These are phyloP conservation scores for Periglandula ipomoeae DNA, from an alignment of 2,329 filamentous ascomycete species.

Conservation along the genomic window DNA sequence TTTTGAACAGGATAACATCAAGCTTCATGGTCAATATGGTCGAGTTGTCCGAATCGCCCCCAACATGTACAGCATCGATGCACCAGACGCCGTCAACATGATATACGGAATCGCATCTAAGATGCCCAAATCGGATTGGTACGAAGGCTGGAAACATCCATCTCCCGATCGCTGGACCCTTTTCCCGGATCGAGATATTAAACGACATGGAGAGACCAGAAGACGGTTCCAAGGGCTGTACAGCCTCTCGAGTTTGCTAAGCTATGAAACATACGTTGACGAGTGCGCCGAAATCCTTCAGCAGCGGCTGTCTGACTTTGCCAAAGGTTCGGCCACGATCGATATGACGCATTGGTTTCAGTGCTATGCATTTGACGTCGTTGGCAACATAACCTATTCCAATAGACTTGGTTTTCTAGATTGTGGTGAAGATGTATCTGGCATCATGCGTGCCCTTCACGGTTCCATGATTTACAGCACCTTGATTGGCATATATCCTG, in stretches of 20 bases:
- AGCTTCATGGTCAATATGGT: no score
- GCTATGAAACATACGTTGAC: no score
- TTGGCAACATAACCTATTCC: no score
- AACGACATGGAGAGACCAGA: slow-evolving; percentile 24
- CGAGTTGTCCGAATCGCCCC: no score
- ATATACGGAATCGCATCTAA: slow-evolving; percentile 32
- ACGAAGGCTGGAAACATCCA: slow-evolving; percentile 15
- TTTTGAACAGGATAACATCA: no score
- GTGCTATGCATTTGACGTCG: no score
- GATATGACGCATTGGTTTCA: no score
- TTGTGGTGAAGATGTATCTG: slow-evolving; percentile 32
- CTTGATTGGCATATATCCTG: slow-evolving; percentile 16
- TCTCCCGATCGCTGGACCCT: slow-evolving; percentile 16
- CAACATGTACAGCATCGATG: no score
- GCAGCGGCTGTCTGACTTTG: no score
- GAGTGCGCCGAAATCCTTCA: no score
- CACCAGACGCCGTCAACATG: slow-evolving; percentile 25
- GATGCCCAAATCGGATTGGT: slow-evolving; percentile 18
- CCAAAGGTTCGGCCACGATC: no score
- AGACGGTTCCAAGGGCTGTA: slow-evolving; percentile 35
- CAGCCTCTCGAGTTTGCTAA: slow-evolving; percentile 33
- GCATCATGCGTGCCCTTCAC: slow-evolving; percentile 24
- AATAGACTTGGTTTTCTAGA: slow-evolving; percentile 35
- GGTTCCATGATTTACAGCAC: slow-evolving; percentile 15
- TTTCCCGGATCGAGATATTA: slow-evolving; percentile 22